phyloP scores from a whole-genome alignment of 768 basidiomycete species.

The Mycena filopes region DNA sequence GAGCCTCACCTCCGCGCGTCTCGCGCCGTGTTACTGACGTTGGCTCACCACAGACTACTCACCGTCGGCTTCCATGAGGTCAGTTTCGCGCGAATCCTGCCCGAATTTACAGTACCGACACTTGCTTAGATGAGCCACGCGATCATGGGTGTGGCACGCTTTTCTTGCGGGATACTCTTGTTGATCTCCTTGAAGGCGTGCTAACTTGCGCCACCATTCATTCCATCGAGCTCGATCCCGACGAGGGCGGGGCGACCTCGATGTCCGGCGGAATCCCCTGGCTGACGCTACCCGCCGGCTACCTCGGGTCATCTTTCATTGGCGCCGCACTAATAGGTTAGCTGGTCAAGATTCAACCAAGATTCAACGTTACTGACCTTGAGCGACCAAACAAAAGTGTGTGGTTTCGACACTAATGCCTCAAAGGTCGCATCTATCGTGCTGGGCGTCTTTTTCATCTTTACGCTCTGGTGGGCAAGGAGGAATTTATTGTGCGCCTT shows the following conservation, averaged over 20 bases:
- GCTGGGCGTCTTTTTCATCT: constrained; percentile 85
- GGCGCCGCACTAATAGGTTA: constrained; percentile 88
- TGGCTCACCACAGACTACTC: constrained; percentile 61
- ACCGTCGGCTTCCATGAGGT: constrained; percentile 94
- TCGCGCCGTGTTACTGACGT: neutral
- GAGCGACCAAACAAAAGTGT: too few relatives aligned
- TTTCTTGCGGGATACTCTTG: too few relatives aligned
- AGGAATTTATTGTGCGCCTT: constrained; percentile 70
- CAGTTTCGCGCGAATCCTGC: constrained; percentile 21
- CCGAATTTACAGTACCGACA: constrained; percentile 16
- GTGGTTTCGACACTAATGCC: constrained; percentile 90
- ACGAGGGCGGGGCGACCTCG: constrained; percentile 87
- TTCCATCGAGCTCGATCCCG: constrained; percentile 88
- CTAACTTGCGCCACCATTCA: constrained; percentile 89
- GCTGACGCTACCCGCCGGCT: constrained; percentile 84
- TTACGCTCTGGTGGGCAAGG: constrained; percentile 91
- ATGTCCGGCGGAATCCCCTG: constrained; percentile 90
- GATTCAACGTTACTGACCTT: too few relatives aligned
- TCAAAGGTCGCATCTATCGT: constrained; percentile 86
- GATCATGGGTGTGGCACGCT: constrained; percentile 73
- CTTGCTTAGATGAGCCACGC: constrained; percentile 84
- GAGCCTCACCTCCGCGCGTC: constrained; percentile 40
- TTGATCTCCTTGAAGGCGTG: too few relatives aligned
- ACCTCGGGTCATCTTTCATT: constrained; percentile 87
- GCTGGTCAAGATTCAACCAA: too few relatives aligned